A percentile compares a stretch with the other conserved stretches of the same genome.
These are phyloP conservation scores for Spiraea crenata DNA, from an alignment of 331 rosid species.

Conservation along the genomic window DNA sequence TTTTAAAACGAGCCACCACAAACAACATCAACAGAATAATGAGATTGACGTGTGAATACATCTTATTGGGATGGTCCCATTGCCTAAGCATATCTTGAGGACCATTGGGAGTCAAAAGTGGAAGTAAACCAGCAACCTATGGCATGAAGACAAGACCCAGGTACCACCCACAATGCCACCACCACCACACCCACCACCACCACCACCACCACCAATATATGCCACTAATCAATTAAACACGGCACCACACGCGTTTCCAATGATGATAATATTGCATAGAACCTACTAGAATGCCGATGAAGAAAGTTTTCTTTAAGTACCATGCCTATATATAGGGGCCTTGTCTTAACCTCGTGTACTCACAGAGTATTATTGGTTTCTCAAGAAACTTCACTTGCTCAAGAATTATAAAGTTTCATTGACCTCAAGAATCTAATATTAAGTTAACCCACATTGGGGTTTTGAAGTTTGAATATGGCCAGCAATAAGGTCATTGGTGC, in stretches of 20 bases:
- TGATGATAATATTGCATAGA: constrained; percentile 19
- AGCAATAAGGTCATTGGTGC: constrained; percentile 48
- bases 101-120: constrained; percentile 39
- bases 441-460: constrained; percentile 8
- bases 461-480: constrained; percentile 39
- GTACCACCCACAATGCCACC: constrained; percentile 13
- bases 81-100: background rate
- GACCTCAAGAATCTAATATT: background rate
- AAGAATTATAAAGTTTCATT: background rate
- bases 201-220: constrained; percentile 21
- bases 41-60: background rate
- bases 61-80: constrained; percentile 17
- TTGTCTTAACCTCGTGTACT: constrained; percentile 20
- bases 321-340: constrained; percentile 50
- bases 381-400: constrained; percentile 1
- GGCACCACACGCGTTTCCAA: constrained; percentile 7
- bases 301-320: no score
- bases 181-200: constrained; percentile 26
- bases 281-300: constrained; percentile 38
- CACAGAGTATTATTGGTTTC: constrained; percentile 1
- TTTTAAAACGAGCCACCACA: no score
- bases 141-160: constrained; percentile 19
- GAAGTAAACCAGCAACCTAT: constrained; percentile 12
- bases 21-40: background rate
- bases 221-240: constrained; percentile 31